Conservation (phyloP, 371 early-diverging fungal species). For the Mortierella sp. region DNA sequence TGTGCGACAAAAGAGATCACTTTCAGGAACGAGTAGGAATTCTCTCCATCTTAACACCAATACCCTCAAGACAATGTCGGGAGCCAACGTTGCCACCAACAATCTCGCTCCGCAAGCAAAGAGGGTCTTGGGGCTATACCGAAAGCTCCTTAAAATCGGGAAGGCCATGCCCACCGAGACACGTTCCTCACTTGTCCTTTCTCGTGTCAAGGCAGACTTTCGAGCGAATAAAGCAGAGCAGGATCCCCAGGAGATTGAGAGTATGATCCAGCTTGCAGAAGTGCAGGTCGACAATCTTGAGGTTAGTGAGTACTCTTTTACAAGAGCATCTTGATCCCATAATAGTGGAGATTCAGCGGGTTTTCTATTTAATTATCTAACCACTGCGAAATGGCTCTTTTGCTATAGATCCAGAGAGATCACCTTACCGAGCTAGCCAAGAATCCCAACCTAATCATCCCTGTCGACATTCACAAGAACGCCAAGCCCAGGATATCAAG, state of each 20-base stretch:
- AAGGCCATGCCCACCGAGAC: slow-evolving; percentile 57
- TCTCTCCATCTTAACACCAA: neutral
- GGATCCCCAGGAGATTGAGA: slow-evolving; percentile 40
- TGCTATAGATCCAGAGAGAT: slow-evolving; percentile 42
- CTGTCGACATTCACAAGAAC: slow-evolving; percentile 54
- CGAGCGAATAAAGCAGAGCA: slow-evolving; percentile 34
- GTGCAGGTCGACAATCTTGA: slow-evolving; percentile 51
- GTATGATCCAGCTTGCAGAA: slow-evolving; percentile 54
- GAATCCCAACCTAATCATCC: slow-evolving; percentile 54
- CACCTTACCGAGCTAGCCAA: slow-evolving; percentile 53
- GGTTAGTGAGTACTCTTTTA: slow-evolving; percentile 10
- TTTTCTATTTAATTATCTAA: neutral
- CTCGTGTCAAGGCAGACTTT: slow-evolving; percentile 48
- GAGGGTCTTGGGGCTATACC: slow-evolving; percentile 31
- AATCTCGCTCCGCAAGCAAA: slow-evolving; percentile 16
- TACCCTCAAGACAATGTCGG: slow-evolving; percentile 21
- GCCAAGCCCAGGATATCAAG: slow-evolving; percentile 46
- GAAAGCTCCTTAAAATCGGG: slow-evolving; percentile 43
- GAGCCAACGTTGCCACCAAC: neutral
- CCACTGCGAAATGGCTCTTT: neutral
- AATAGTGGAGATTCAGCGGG: neutral
- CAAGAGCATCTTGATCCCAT: no score
- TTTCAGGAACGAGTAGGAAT: neutral
- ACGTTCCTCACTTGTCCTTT: slow-evolving; percentile 42
- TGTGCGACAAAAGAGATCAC: neutral